These are phyloP conservation scores for Aspergillus candidus DNA, from an alignment of 2,329 filamentous ascomycete species.

Conservation along the genomic window DNA sequence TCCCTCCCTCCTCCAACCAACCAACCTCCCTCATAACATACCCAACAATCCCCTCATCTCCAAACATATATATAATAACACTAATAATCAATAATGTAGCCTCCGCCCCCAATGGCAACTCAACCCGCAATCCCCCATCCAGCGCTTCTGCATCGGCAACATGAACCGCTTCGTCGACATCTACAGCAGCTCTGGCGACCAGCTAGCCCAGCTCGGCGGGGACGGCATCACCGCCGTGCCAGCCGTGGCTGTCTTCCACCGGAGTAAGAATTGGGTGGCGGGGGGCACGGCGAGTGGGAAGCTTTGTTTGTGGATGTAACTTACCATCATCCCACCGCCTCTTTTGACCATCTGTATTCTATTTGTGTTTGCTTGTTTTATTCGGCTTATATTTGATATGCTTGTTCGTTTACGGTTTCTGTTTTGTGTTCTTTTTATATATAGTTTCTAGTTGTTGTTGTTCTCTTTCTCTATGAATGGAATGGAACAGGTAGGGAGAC, in stretches of 20 bases:
- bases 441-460: not conserved
- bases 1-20: not conserved
- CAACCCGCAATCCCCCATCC: conserved; percentile 67
- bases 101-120: conserved; percentile 86
- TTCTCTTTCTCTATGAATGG: not conserved
- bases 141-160: conserved; percentile 88
- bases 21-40: not conserved
- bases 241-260: conserved; percentile 85
- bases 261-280: conserved; percentile 81
- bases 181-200: conserved; percentile 73
- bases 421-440: not conserved
- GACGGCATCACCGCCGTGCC: conserved; percentile 93
- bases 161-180: conserved; percentile 98
- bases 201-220: conserved; percentile 80
- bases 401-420: not conserved
- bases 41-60: no score
- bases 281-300: conserved; percentile 90
- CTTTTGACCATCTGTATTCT: no score
- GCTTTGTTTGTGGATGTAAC: conserved; percentile 79
- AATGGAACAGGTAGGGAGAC: not conserved
- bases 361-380: no score
- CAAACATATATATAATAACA: no score
- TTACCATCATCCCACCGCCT: no score
- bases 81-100: conserved; percentile 28
- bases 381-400: not conserved